Evolutionary conservation across 805 yeast genomes (phyloP).

Genomic region (Hanseniaspora clermontiae): DNA sequence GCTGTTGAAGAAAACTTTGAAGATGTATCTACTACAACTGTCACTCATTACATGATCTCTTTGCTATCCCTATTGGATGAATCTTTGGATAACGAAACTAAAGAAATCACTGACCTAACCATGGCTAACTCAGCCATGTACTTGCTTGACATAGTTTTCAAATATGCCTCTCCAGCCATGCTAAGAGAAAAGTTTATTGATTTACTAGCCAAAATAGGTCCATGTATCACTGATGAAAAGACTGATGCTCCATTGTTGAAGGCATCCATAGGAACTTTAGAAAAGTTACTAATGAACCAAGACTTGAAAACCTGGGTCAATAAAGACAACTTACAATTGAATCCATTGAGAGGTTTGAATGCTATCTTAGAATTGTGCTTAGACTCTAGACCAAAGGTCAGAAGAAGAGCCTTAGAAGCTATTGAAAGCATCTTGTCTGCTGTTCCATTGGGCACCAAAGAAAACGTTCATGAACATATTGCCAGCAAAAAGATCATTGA

Average conservation of each 20-base stretch:
- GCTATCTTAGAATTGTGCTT: slow-evolving; percentile 67
- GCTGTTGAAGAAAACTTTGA: slow-evolving; percentile 84
- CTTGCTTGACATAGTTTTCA: slow-evolving; percentile 66
- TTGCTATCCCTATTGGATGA: slow-evolving; percentile 73
- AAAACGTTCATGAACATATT: slow-evolving; percentile 44
- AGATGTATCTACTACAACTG: slow-evolving; percentile 42
- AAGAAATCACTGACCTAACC: slow-evolving; percentile 42
- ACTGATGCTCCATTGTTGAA: slow-evolving; percentile 71
- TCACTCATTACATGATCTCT: slow-evolving; percentile 77
- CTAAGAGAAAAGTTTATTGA: slow-evolving; percentile 65
- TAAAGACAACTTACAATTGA: slow-evolving; percentile 35
- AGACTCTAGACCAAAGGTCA: slow-evolving; percentile 87
- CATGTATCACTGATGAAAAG: slow-evolving; percentile 54
- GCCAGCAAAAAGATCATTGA: slow-evolving; percentile 63
- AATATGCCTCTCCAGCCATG: slow-evolving; percentile 55
- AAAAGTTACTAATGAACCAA: slow-evolving; percentile 65
- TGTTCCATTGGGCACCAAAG: slow-evolving; percentile 64
- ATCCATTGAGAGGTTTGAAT: slow-evolving; percentile 67
- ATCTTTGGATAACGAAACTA: slow-evolving; percentile 37
- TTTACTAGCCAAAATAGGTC: slow-evolving; percentile 67
- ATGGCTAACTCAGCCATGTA: slow-evolving; percentile 70
- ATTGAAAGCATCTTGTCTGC: slow-evolving; percentile 48
- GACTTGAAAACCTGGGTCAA: slow-evolving; percentile 68
- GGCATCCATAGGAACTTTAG: slow-evolving; percentile 77
- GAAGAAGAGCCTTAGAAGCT: slow-evolving; percentile 90